Evolutionary conservation across 2,329 filamentous ascomycete genomes (phyloP), one percentile per base, ranked within the genome.

Genomic region (Rhinocladiella similis): DNA sequence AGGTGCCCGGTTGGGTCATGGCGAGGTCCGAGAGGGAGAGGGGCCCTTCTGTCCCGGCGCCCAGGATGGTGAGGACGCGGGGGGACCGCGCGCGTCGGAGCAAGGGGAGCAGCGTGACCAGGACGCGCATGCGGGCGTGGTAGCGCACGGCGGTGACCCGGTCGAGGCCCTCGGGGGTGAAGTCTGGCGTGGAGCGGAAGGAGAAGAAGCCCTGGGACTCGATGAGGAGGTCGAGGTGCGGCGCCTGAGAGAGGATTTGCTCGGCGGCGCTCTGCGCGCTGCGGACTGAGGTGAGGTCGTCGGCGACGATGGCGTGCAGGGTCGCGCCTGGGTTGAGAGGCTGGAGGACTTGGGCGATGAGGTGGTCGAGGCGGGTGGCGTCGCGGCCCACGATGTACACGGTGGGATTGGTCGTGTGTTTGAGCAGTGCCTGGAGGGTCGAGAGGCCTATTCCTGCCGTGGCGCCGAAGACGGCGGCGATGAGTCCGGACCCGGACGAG

Each of bases 71-170:
- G 20, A 85, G 75, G 7, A 84, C 80, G 7, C 83, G 80, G 13
- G 61, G 61, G 4, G 46, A 46, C 20, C 56, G 53, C 22, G 56
- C 29, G 3, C 14, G 10, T 25, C 57, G 56, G n/a, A 63, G 54
- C 20, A 57, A 73, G 0, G 84, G 83, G 7, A 86, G 77, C 0
- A 88, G 76, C 52, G 84, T 83, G 43, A 75, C 55, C 12, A 80
- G 74, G 64, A 86, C 81, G 38, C 82, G 81, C 60, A 80, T 76
- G 18, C 84, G 83, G 3, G 80, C 75, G 69, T 86, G 86, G 69
- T 80, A 82, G 18, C 74, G 73, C 14, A 86, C 73, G 6, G 78
- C 74, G 20, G 77, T 74, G 29, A 78, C 74, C 25, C 76, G 72
- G 50, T 83, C 76, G 1, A 88, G 72, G 2, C 81, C 82, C 68